phyloP scores from a whole-genome alignment of 2,329 filamentous ascomycete genomes.

The Hypoxylon sp. region DNA sequence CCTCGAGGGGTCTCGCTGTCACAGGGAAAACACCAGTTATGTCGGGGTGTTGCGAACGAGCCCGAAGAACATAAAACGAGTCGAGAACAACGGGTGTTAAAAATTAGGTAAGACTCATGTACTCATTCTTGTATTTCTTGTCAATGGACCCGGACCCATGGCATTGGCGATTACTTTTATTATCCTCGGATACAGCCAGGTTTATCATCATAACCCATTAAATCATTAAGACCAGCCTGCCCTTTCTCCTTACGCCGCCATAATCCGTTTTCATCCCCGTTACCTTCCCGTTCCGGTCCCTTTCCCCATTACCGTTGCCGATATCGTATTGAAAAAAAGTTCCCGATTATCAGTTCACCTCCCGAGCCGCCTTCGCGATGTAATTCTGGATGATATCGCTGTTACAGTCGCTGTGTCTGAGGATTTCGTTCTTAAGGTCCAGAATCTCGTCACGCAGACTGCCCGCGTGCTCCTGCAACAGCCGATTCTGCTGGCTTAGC shows the following conservation, averaged over 20 bases:
- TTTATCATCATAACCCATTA: slow-evolving; percentile 16
- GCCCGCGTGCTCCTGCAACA: slow-evolving; percentile 40
- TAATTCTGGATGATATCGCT: slow-evolving; percentile 52
- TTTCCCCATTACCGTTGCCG: background rate
- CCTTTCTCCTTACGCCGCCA: background rate
- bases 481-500: slow-evolving; percentile 44
- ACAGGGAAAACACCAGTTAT: too few relatives aligned
- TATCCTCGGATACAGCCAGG: background rate
- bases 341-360: slow-evolving; percentile 22
- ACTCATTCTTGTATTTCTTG: too few relatives aligned
- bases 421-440: slow-evolving; percentile 49
- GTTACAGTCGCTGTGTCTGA: slow-evolving; percentile 48
- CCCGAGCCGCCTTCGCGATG: slow-evolving; percentile 48
- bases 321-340: background rate
- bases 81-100: background rate
- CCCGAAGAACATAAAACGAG: too few relatives aligned
- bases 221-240: slow-evolving; percentile 11
- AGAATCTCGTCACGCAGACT: slow-evolving; percentile 48
- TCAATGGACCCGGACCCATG: too few relatives aligned
- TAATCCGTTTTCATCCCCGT: background rate
- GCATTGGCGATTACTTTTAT: slow-evolving; percentile 1
- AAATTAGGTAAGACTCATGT: background rate
- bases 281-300: background rate
- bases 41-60: too few relatives aligned
- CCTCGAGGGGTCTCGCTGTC: too few relatives aligned